A percentile compares a stretch with the other conserved stretches of the same genome.
Conservation (phyloP, 1,139 yeast genomes). For the Eremothecium coryli region DNA sequence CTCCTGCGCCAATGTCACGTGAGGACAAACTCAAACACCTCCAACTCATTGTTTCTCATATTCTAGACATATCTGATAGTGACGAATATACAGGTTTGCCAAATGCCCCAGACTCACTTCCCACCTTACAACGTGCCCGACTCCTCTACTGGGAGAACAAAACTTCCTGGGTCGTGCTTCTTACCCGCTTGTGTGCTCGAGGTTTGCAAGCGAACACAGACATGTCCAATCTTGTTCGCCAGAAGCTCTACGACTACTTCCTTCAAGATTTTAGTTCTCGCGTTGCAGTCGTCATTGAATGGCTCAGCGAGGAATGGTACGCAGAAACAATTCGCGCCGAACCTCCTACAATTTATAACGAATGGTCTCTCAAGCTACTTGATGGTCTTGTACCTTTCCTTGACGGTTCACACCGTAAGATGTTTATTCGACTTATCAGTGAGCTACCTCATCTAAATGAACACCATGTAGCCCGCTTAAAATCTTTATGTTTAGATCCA, state of each 20-base stretch:
- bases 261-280: constrained; percentile 64
- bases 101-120: constrained; percentile 20
- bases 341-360: constrained; percentile 41
- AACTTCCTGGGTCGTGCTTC: constrained; percentile 69
- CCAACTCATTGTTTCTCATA: constrained; percentile 20
- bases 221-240: constrained; percentile 55
- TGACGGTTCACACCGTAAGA: constrained; percentile 69
- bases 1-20: constrained; percentile 17
- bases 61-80: constrained; percentile 17
- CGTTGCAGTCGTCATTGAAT: constrained; percentile 72
- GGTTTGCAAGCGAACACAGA: constrained; percentile 42
- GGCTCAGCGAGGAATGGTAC: constrained; percentile 97
- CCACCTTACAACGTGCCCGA: constrained; percentile 22
- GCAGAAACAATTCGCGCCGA: constrained; percentile 35
- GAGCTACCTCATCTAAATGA: constrained; percentile 72
- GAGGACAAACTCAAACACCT: constrained; percentile 22
- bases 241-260: constrained; percentile 62
- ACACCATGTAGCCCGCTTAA: constrained; percentile 52
- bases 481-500: constrained; percentile 79
- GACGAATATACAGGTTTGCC: constrained; percentile 15
- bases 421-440: constrained; percentile 71
- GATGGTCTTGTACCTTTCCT: constrained; percentile 78
- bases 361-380: constrained; percentile 64
- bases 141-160: constrained; percentile 34
- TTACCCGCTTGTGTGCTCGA: constrained; percentile 71